Percentiles rank a stretch among this genome's conserved stretches.
Evolutionary conservation across 2,329 filamentous ascomycete genomes (phyloP).

Genomic region (Neoscytalidium dimidiatum): DNA sequence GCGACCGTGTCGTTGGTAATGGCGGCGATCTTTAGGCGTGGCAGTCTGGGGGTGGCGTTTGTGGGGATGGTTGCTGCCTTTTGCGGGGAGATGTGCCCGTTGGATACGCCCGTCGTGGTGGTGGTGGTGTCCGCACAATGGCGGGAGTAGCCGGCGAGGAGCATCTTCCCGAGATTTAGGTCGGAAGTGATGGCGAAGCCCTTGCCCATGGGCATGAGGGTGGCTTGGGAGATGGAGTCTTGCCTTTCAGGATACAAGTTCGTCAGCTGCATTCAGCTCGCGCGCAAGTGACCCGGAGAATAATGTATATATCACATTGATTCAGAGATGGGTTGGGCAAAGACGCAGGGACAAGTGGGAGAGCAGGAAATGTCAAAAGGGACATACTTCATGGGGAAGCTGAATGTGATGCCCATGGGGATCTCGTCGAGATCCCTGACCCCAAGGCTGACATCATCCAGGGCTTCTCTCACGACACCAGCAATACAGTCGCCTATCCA

Average conservation of each 20-base stretch:
- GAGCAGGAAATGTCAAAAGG: slow-evolving; percentile 5
- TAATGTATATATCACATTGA: no score
- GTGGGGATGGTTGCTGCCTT: slow-evolving; percentile 29
- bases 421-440: slow-evolving; percentile 47
- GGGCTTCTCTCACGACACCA: slow-evolving; percentile 65
- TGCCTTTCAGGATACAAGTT: slow-evolving; percentile 44
- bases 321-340: not conserved
- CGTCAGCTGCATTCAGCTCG: slow-evolving; percentile 12
- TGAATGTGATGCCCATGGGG: slow-evolving; percentile 70
- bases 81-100: slow-evolving; percentile 6
- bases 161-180: slow-evolving; percentile 61
- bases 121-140: slow-evolving; percentile 47
- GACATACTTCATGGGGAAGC: slow-evolving; percentile 64
- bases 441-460: slow-evolving; percentile 37
- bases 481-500: slow-evolving; percentile 82
- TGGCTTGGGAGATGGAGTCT: slow-evolving; percentile 62
- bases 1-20: slow-evolving; percentile 83
- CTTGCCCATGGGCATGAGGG: slow-evolving; percentile 69
- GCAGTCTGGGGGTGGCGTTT: slow-evolving; percentile 46
- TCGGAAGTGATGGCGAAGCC: slow-evolving; percentile 65
- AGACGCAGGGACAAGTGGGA: not conserved
- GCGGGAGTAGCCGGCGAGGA: slow-evolving; percentile 61
- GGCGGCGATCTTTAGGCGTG: slow-evolving; percentile 69
- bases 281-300: slow-evolving; percentile 23
- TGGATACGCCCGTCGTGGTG: slow-evolving; percentile 25